These are phyloP conservation scores for Calycina herbarum DNA, from an alignment of 2,329 filamentous ascomycete species.

Conservation along the genomic window DNA sequence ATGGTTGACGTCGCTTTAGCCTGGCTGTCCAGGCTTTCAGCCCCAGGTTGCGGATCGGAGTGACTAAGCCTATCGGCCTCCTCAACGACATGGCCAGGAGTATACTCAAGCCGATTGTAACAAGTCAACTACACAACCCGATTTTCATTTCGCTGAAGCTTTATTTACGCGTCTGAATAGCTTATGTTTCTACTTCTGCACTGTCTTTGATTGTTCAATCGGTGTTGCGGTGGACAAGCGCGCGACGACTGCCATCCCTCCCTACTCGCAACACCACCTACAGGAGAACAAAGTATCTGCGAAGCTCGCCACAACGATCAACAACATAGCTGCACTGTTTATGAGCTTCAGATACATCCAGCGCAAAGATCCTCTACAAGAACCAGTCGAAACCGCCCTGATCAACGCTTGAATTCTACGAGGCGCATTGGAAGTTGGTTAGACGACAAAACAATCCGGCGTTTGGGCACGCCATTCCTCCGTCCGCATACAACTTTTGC, in stretches of 20 bases:
- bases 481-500: not conserved
- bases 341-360: constrained; percentile 2
- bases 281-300: constrained; percentile 7
- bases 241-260: constrained; percentile 28
- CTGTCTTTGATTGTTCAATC: constrained; percentile 25
- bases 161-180: constrained; percentile 37
- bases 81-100: constrained; percentile 27
- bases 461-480: not conserved
- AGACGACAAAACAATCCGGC: not conserved
- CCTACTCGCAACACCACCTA: constrained; percentile 12
- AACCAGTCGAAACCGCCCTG: not conserved
- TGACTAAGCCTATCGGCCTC: constrained; percentile 19
- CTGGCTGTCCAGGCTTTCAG: not conserved
- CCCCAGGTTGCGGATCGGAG: constrained; percentile 15
- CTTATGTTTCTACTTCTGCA: constrained; percentile 24
- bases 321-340: not conserved
- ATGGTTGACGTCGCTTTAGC: constrained; percentile 23
- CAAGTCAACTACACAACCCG: constrained; percentile 31
- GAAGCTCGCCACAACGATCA: constrained; percentile 15
- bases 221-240: constrained; percentile 26
- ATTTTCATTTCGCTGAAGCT: constrained; percentile 32
- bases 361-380: not conserved
- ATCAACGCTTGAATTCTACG: not conserved
- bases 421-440: constrained; percentile 6
- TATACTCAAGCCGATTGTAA: constrained; percentile 21